Evolutionary conservation across 768 basidiomycete genomes (phyloP).

Genomic region (Podaxis rugospora): DNA sequence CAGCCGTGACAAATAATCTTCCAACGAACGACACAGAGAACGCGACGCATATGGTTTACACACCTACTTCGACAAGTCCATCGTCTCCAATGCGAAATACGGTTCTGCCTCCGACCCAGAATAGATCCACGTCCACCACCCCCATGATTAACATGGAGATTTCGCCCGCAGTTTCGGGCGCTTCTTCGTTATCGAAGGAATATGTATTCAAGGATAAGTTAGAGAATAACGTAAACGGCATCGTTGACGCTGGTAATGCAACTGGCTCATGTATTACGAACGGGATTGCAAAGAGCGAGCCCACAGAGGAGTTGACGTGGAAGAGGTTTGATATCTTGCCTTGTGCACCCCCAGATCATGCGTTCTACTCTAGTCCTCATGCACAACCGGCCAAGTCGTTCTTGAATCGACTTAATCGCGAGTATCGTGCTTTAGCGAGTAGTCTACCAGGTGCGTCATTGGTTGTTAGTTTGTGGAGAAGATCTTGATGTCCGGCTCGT

Average conservation of each 20-base stretch:
- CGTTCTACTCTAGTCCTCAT: conserved; percentile 60
- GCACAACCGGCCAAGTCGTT: conserved; percentile 71
- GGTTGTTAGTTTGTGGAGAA: neutral
- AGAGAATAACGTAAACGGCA: neutral
- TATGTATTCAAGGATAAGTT: conserved; percentile 11
- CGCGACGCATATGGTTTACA: neutral
- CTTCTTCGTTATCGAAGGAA: conserved; percentile 3
- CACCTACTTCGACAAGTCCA: neutral
- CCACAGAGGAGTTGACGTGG: conserved; percentile 39
- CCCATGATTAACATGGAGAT: neutral
- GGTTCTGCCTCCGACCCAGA: neutral
- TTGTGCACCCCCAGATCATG: conserved; percentile 77
- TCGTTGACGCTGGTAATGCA: neutral
- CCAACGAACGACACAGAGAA: neutral
- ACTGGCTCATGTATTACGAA: conserved; percentile 1
- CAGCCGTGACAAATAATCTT: neutral
- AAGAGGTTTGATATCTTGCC: conserved; percentile 79
- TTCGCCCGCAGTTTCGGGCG: neutral
- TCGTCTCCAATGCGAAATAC: neutral
- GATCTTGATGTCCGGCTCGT: neutral
- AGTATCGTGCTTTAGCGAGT: conserved; percentile 74
- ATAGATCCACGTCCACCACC: neutral
- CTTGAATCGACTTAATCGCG: conserved; percentile 70
- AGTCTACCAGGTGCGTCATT: conserved; percentile 72
- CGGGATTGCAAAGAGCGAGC: conserved; percentile 26